Evolutionary conservation across 2,329 filamentous ascomycete genomes (phyloP).

Genomic region (Fusarium torulosum): DNA sequence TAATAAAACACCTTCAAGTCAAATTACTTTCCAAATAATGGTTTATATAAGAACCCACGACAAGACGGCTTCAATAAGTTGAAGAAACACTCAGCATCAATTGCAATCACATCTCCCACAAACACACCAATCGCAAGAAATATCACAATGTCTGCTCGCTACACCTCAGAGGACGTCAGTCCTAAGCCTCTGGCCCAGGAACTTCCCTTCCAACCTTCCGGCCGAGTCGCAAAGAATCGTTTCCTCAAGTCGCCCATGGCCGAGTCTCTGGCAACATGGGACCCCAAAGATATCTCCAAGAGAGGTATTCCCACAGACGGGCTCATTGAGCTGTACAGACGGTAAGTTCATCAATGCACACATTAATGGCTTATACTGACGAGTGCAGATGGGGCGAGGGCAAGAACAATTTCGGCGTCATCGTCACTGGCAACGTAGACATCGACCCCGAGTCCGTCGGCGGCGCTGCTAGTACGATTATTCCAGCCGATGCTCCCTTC

Average conservation of each 20-base stretch:
- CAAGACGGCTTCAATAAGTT: neutral
- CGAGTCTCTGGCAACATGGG: slow-evolving; percentile 72
- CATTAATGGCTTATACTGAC: neutral
- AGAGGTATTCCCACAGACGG: slow-evolving; percentile 59
- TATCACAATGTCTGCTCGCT: slow-evolving; percentile 35
- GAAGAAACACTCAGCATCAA: neutral
- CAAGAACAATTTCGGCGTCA: slow-evolving; percentile 66
- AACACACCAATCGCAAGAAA: neutral
- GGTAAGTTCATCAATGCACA: slow-evolving; percentile 59
- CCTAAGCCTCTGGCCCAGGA: slow-evolving; percentile 55
- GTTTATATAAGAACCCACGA: slow-evolving; percentile 7
- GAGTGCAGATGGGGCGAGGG: slow-evolving; percentile 56
- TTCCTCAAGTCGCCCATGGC: slow-evolving; percentile 77
- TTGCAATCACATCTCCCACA: neutral
- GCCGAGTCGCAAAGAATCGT: slow-evolving; percentile 69
- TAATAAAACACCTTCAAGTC: neutral
- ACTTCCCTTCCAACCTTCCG: slow-evolving; percentile 59
- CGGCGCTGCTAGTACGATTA: slow-evolving; percentile 67
- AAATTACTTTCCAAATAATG: neutral
- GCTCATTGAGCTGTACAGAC: slow-evolving; percentile 67
- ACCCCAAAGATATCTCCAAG: slow-evolving; percentile 61
- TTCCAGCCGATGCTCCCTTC: slow-evolving; percentile 64
- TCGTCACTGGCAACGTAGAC: slow-evolving; percentile 74
- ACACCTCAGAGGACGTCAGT: slow-evolving; percentile 33
- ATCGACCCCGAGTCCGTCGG: slow-evolving; percentile 71